Evolutionary conservation across 345 rosid species (phyloP), one percentile per base, ranked within the genome.

Genomic region (Angophora floribunda): DNA sequence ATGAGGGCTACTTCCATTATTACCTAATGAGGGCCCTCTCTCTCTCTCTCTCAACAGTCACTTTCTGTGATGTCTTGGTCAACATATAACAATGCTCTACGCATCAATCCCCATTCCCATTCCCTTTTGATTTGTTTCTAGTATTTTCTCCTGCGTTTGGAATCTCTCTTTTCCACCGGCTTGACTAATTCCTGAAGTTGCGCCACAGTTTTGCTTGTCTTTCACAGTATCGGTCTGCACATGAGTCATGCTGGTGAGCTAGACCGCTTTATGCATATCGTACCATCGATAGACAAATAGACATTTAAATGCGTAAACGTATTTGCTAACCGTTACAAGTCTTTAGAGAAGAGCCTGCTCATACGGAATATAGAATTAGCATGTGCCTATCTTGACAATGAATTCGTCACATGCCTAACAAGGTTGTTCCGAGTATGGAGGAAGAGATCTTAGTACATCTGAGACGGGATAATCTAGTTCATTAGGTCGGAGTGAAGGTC

Each of bases 51-150:
- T 65, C 41, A n/a, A n/a, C 88, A 79, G 59, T 79, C 90, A 89
- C 78, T 67, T 67, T 91, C 93, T 88, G 12, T 84, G 70, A 65
- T 45, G 90, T 88, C 91, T 88, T 89, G n/a, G 84, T 93, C 93
- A 90, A 86, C 89, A 88, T 59, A 90, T 88, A 91, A 86, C 90
- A 47, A 87, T 86, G 90, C 93, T 75, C 82, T 28, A 45, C 84
- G 44, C 61, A 89, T 88, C 88, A 24, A 59, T 65, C 15, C 52
- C 26, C 16, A 17, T 70, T 21, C 52, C n/a, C 6, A 36, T 44
- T 61, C 59, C 85, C 55, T 14, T 87, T 88, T 49, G 63, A 90
- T 78, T 86, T 78, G 45, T 63, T 50, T 87, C 44, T 30, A 2
- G n/a, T 28, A 15, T n/a, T 85, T 22, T 51, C 52, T 52, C 41